phyloP scores from a whole-genome alignment of 805 yeast species.

The Ogataea minuta region DNA sequence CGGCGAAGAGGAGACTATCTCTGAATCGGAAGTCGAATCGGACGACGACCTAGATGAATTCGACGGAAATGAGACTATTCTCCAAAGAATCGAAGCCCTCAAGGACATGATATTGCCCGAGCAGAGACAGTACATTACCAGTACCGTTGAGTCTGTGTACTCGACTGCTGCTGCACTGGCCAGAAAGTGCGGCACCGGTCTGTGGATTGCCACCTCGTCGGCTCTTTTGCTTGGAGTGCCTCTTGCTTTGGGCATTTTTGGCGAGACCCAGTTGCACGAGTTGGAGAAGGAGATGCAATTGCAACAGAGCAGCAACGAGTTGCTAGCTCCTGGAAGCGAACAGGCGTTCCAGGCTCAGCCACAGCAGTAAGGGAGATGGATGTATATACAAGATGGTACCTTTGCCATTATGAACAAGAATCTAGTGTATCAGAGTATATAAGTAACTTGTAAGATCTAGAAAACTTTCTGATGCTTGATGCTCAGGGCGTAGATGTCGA shows the following conservation, averaged over 20 bases:
- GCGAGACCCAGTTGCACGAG: slow-evolving; percentile 91
- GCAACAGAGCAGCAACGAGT: slow-evolving; percentile 68
- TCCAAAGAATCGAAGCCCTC: slow-evolving; percentile 86
- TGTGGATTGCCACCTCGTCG: slow-evolving; percentile 86
- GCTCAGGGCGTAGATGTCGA: slow-evolving; percentile 82
- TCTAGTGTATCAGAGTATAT: slow-evolving; percentile 1
- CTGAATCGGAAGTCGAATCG: slow-evolving; percentile 51
- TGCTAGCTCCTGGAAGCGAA: slow-evolving; percentile 67
- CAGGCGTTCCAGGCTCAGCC: slow-evolving; percentile 39
- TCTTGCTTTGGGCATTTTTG: slow-evolving; percentile 79
- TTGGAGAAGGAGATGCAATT: slow-evolving; percentile 88
- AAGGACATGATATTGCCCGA: slow-evolving; percentile 89
- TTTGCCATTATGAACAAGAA: no score
- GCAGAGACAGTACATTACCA: slow-evolving; percentile 56
- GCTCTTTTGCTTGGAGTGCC: slow-evolving; percentile 90
- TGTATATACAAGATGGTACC: slow-evolving; percentile 17
- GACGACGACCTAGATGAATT: slow-evolving; percentile 81
- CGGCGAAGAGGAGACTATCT: slow-evolving; percentile 36
- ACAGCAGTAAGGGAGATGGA: no score
- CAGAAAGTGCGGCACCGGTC: slow-evolving; percentile 64
- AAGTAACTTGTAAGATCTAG: background rate
- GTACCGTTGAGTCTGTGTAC: slow-evolving; percentile 30
- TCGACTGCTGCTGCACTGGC: slow-evolving; percentile 47
- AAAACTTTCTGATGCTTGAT: slow-evolving; percentile 71
- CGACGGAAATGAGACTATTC: slow-evolving; percentile 79